phyloP scores from a whole-genome alignment of 306 rosid species.

The Fagus crenata region DNA sequence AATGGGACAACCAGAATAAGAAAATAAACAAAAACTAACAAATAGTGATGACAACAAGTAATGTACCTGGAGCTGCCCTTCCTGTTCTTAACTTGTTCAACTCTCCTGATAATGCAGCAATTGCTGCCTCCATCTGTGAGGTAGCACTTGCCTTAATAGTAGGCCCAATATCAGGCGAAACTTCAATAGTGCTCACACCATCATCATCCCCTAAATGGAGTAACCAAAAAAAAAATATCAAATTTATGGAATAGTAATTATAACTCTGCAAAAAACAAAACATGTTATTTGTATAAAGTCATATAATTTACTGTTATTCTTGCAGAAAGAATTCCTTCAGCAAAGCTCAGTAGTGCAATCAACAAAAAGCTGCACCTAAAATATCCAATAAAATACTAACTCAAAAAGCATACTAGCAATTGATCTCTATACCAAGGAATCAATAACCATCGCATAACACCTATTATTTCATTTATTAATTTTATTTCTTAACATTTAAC shows the following conservation, averaged over 20 bases:
- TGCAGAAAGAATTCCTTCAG: neutral
- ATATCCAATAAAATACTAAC: neutral
- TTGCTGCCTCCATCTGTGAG: conserved; percentile 84
- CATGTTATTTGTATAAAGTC: neutral
- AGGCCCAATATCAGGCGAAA: conserved; percentile 63
- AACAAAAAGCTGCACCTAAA: neutral
- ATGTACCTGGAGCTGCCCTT: conserved; percentile 88
- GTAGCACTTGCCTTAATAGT: conserved; percentile 61
- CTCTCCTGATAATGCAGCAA: conserved; percentile 68
- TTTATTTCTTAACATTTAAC: no score
- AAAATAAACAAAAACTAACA: neutral
- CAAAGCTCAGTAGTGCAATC: neutral
- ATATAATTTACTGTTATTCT: neutral
- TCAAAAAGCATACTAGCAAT: neutral
- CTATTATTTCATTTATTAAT: no score
- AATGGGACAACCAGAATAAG: conserved; percentile 1
- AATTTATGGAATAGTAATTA: neutral
- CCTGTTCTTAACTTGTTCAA: conserved; percentile 80
- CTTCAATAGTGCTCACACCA: conserved; percentile 50
- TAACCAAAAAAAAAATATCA: conserved; percentile 2
- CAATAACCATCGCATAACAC: neutral
- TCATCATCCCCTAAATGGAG: conserved; percentile 62
- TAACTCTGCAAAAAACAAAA: neutral
- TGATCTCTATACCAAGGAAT: neutral
- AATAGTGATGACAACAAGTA: neutral